Evolutionary conservation across 2,329 filamentous ascomycete species (phyloP).

Genomic region (Calonectria multiphialidica): DNA sequence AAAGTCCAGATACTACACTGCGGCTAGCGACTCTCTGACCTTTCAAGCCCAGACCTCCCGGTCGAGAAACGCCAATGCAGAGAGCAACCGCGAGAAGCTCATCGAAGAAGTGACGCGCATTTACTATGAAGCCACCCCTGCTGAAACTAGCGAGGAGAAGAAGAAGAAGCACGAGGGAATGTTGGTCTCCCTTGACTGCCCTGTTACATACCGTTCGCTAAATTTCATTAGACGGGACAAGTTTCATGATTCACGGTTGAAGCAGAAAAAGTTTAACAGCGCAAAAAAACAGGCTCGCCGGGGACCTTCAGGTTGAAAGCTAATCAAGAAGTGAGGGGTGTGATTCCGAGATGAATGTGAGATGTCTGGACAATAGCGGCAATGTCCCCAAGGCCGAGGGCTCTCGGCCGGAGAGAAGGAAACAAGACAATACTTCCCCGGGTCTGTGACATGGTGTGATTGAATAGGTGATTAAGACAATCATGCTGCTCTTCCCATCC

Average conservation of each 20-base stretch:
- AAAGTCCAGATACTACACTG: constrained; percentile 67
- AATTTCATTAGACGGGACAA: constrained; percentile 56
- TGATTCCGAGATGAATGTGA: background rate
- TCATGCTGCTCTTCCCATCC: background rate
- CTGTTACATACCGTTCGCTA: background rate
- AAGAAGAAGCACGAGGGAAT: constrained; percentile 61
- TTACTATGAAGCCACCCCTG: constrained; percentile 60
- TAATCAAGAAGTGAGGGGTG: no score
- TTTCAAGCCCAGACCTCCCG: constrained; percentile 68
- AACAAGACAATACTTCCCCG: background rate
- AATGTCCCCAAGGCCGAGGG: no score
- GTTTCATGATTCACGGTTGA: constrained; percentile 59
- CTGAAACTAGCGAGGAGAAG: constrained; percentile 59
- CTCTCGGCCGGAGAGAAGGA: background rate
- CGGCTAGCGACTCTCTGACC: constrained; percentile 62
- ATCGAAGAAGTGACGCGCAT: constrained; percentile 61
- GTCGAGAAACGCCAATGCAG: constrained; percentile 63
- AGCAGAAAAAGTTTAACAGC: constrained; percentile 61
- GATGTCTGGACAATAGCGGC: background rate
- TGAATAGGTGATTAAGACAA: background rate
- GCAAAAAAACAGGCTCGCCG: constrained; percentile 63
- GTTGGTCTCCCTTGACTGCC: constrained; percentile 48
- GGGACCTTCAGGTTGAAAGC: constrained; percentile 48
- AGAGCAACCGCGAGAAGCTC: constrained; percentile 65
- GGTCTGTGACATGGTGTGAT: background rate